phyloP scores from a whole-genome alignment of 768 basidiomycete species.

The Lanmaoa pseudosensibilis region DNA sequence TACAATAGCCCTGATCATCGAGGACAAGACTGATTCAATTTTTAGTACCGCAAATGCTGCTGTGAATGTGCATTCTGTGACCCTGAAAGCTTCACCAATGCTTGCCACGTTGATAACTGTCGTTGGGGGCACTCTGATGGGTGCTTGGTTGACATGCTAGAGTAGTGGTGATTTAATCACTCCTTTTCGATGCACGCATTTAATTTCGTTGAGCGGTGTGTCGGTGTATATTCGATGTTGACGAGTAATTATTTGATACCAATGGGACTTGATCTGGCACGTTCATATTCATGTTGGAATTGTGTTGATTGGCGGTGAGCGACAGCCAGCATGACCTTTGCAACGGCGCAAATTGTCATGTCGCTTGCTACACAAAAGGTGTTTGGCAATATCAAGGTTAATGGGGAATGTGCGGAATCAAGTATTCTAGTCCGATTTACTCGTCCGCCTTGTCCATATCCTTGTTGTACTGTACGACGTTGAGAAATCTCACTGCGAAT shows the following conservation, averaged over 20 bases:
- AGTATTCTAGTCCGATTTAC: conserved; percentile 7
- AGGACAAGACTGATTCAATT: neutral
- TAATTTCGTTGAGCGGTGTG: neutral
- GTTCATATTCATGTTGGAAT: neutral
- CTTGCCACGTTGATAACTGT: conserved; percentile 31
- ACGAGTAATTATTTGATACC: neutral
- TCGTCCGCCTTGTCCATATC: conserved; percentile 46
- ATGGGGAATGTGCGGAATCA: neutral
- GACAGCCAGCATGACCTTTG: neutral
- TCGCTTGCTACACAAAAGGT: neutral
- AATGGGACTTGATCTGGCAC: neutral
- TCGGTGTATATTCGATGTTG: neutral
- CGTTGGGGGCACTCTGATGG: conserved; percentile 34
- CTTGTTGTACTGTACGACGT: conserved; percentile 55
- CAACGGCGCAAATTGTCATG: neutral
- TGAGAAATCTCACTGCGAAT: conserved; percentile 1
- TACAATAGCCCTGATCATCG: neutral
- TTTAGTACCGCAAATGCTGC: conserved; percentile 23
- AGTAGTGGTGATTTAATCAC: neutral
- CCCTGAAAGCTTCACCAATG: conserved; percentile 22
- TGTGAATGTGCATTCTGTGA: conserved; percentile 12
- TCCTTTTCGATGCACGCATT: neutral
- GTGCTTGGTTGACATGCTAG: conserved; percentile 42
- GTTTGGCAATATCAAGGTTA: neutral
- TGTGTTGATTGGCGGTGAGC: neutral